phyloP scores from a whole-genome alignment of 345 rosid species.

The Pistacia atlantica region DNA sequence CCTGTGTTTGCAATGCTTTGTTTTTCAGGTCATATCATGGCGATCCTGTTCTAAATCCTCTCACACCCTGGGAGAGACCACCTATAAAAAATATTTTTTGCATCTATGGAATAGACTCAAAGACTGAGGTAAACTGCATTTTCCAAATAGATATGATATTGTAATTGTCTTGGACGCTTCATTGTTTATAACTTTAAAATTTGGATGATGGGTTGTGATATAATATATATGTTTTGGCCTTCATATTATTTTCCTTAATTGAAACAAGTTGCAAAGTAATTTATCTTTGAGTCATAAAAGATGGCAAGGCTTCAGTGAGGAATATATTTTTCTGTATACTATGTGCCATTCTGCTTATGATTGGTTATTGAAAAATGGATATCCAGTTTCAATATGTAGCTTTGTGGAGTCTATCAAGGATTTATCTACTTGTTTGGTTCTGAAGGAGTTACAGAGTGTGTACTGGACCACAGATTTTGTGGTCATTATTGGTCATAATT shows the following conservation, averaged over 20 bases:
- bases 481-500: neutral
- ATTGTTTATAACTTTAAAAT: neutral
- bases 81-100: slow-evolving; percentile 95
- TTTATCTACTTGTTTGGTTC: neutral
- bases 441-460: slow-evolving; percentile 1
- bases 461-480: neutral
- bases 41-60: slow-evolving; percentile 92
- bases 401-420: neutral
- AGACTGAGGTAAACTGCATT: slow-evolving; percentile 77
- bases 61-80: slow-evolving; percentile 98
- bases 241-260: neutral
- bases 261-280: slow-evolving; percentile 2
- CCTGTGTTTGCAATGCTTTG: slow-evolving; percentile 17
- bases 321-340: neutral
- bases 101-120: slow-evolving; percentile 84
- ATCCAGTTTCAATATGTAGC: neutral
- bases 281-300: neutral
- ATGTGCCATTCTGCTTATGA: neutral
- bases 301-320: neutral
- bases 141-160: slow-evolving; percentile 13
- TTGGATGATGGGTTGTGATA: neutral
- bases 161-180: neutral
- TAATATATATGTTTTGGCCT: neutral
- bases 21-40: slow-evolving; percentile 78
- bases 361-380: neutral